Evolutionary conservation across 306 rosid genomes (phyloP), one percentile per base, ranked within the genome.

Genomic region (Cucumis melo): DNA sequence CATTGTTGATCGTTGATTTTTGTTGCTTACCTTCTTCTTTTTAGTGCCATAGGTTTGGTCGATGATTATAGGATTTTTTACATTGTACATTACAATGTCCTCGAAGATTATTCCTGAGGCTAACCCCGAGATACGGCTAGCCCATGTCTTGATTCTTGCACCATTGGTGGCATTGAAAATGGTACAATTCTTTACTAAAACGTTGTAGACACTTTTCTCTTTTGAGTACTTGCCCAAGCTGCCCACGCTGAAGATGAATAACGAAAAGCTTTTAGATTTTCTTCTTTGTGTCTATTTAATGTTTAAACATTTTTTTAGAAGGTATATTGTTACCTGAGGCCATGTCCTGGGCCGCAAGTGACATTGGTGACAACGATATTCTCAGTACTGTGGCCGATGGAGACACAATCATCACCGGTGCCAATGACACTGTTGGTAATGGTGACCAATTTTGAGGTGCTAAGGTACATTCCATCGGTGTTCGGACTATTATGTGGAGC

Each of bases 341-440:
- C 98, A 42, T 92, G 90, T 19, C 98, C 98, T 0, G 98, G 98
- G 48, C 96, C 96, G 15, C 98, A 92, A 0, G 81, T 85, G 48
- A 89, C 23, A 53, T 76, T 70, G 3, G 21, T 46, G 73, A 91
- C 57, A 13, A 19, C 0, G 51, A 91, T 20, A 21, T 81, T 71
- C 6, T 73, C 48, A 46, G 58, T 2, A 17, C 84, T 90, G 5
- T 81, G 84, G 21, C 90, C 96, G 5, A 93, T 38, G 39, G 94
- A 88, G 77, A 93, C 59, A 76, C 98, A 93, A 23, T 89, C 94
- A 11, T 88, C 98, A 0, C 98, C 96, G 0, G 98, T 93, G 77
- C 60, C 86, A 10, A 93, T 88, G 23, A 59, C 1, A 75, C 85
- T 83, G 68, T 73, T 20, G 2, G 80, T 4, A n/a, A 93, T 53